Evolutionary conservation across 2,329 filamentous ascomycete genomes (phyloP).

Genomic region (Aspergillus puulaauensis): DNA sequence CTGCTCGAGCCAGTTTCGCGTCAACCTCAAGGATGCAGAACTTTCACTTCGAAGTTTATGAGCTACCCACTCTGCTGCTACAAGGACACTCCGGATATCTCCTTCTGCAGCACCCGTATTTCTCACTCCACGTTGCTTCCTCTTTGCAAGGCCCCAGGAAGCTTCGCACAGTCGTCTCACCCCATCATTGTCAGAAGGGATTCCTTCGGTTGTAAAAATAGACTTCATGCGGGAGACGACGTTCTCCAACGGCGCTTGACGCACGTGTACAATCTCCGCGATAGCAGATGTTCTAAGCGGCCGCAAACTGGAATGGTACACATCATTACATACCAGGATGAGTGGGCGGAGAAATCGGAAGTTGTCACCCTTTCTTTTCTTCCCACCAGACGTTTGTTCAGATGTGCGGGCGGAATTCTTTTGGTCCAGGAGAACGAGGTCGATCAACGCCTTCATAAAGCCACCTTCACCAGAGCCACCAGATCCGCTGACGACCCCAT

Average conservation of each 20-base stretch:
- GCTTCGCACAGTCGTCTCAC: constrained; percentile 70
- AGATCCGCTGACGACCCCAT: constrained; percentile 83
- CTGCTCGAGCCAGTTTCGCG: constrained; percentile 60
- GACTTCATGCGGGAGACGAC: constrained; percentile 77
- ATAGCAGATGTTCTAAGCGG: constrained; percentile 80
- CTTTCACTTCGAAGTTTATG: constrained; percentile 54
- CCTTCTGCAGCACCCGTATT: constrained; percentile 47
- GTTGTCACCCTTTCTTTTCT: constrained; percentile 72
- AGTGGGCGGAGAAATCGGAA: constrained; percentile 86
- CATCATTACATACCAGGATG: constrained; percentile 94
- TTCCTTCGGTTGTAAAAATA: constrained; percentile 86
- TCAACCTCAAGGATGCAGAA: constrained; percentile 46
- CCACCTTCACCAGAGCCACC: constrained; percentile 81
- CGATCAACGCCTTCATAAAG: constrained; percentile 92
- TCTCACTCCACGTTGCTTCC: constrained; percentile 52
- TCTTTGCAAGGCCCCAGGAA: constrained; percentile 62
- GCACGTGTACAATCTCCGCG: constrained; percentile 88
- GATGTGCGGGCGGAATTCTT: constrained; percentile 61
- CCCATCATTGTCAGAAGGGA: constrained; percentile 84
- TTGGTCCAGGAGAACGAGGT: constrained; percentile 82
- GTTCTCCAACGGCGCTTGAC: constrained; percentile 82
- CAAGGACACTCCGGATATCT: constrained; percentile 64
- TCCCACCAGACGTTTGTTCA: constrained; percentile 26
- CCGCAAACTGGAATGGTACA: constrained; percentile 86
- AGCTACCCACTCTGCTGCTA: constrained; percentile 66